A percentile compares a stretch with the other conserved stretches of the same genome.
phyloP scores from a whole-genome alignment of 1,284 basidiomycete genomes.

The Moesziomyces parantarcticus region DNA sequence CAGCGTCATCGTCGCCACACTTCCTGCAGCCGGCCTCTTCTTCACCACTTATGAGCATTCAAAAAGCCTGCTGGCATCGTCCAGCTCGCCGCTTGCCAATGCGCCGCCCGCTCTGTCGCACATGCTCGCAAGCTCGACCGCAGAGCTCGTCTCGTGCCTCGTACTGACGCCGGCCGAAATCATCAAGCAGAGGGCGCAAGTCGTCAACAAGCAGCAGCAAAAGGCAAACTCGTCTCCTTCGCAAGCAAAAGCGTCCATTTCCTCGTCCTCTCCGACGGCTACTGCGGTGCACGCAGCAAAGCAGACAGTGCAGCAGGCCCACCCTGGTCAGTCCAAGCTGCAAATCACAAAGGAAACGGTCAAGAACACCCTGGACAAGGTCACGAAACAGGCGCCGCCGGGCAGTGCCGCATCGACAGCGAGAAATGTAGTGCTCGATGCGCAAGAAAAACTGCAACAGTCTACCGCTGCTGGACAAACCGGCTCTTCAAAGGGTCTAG shows the following conservation, averaged over 20 bases:
- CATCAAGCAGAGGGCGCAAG: constrained; percentile 60
- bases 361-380: constrained; percentile 32
- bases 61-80: constrained; percentile 47
- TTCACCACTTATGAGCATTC: constrained; percentile 58
- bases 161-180: constrained; percentile 61
- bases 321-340: constrained; percentile 10
- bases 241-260: not conserved
- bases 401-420: constrained; percentile 43
- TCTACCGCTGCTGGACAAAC: too few species aligned
- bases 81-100: constrained; percentile 35
- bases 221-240: not conserved
- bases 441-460: constrained; percentile 18
- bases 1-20: constrained; percentile 94
- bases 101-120: constrained; percentile 45
- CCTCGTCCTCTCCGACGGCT: constrained; percentile 15
- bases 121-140: constrained; percentile 47
- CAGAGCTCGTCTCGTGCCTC: constrained; percentile 57
- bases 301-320: constrained; percentile 16
- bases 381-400: constrained; percentile 28
- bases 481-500: too few species aligned
- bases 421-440: constrained; percentile 31
- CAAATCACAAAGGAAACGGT: constrained; percentile 26
- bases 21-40: constrained; percentile 76
- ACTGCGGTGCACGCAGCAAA: constrained; percentile 27
- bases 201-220: constrained; percentile 49